Conservation (phyloP, 2,329 filamentous ascomycete genomes). For the Paraphaeosphaeria sporulosa region DNA sequence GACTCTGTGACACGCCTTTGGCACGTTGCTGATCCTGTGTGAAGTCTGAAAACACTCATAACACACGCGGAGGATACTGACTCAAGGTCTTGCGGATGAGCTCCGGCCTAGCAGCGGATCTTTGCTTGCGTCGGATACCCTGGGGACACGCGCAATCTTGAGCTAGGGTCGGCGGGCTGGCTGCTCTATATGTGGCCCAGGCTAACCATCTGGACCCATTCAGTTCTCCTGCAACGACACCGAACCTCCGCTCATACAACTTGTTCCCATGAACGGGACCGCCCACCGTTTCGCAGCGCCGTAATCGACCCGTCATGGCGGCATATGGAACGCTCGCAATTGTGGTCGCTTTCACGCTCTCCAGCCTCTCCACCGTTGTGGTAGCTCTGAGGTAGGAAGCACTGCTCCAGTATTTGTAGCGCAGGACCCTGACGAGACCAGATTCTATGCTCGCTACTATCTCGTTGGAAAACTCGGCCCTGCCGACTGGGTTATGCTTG, state of each 20-base stretch:
- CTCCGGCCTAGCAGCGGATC: conserved; percentile 14
- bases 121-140: conserved; percentile 7
- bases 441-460: conserved; percentile 41
- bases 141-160: conserved; percentile 16
- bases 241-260: conserved; percentile 15
- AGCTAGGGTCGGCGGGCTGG: conserved; percentile 17
- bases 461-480: conserved; percentile 35
- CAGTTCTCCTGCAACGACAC: not conserved
- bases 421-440: conserved; percentile 19
- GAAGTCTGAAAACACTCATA: conserved; percentile 1
- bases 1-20: not conserved
- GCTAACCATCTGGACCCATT: conserved; percentile 1
- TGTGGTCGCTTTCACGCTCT: conserved; percentile 35
- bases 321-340: conserved; percentile 33
- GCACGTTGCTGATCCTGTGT: conserved; percentile 1
- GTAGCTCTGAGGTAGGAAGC: conserved; percentile 35
- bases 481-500: conserved; percentile 41
- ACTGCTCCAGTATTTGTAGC: not conserved
- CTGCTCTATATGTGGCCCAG: conserved; percentile 6
- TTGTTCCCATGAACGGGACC: conserved; percentile 15
- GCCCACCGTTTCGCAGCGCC: not conserved
- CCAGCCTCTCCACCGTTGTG: conserved; percentile 37
- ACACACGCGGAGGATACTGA: conserved; percentile 15
- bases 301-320: conserved; percentile 23
- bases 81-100: conserved; percentile 22